Evolutionary conservation across 2,329 filamentous ascomycete genomes (phyloP).

Genomic region (Trichothecium roseum): DNA sequence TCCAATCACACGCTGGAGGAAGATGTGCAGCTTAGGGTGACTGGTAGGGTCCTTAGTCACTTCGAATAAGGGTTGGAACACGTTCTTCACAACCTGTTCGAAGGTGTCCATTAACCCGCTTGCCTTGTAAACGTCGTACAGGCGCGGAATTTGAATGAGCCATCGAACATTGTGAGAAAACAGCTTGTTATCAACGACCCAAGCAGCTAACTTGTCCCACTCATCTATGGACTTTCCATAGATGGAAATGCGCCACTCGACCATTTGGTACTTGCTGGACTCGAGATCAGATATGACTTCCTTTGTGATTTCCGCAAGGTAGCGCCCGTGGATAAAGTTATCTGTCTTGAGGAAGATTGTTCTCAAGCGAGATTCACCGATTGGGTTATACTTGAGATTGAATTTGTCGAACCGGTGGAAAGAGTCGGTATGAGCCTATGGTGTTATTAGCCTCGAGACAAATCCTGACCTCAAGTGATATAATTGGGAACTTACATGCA

Average conservation of each 20-base stretch:
- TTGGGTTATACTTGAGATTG: slow-evolving; percentile 96
- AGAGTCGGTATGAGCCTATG: slow-evolving; percentile 83
- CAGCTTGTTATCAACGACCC: slow-evolving; percentile 96
- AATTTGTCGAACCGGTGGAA: slow-evolving; percentile 99
- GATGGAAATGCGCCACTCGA: slow-evolving; percentile 96
- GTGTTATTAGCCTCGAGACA: slow-evolving; percentile 2
- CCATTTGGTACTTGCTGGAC: slow-evolving; percentile 99
- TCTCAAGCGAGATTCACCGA: slow-evolving; percentile 86
- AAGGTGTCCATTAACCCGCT: slow-evolving; percentile 79
- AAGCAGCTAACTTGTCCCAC: slow-evolving; percentile 95
- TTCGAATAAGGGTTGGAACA: slow-evolving; percentile 91
- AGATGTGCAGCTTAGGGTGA: slow-evolving; percentile 89
- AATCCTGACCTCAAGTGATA: background rate
- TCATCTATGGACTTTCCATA: slow-evolving; percentile 88
- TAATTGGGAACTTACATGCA: slow-evolving; percentile 61
- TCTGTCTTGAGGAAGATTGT: slow-evolving; percentile 99
- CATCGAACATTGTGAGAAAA: slow-evolving; percentile 97
- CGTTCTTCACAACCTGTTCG: slow-evolving; percentile 80
- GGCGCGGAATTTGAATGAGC: slow-evolving; percentile 88
- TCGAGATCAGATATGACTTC: slow-evolving; percentile 96
- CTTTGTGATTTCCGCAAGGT: slow-evolving; percentile 93
- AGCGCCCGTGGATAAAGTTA: slow-evolving; percentile 92
- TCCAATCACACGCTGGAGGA: slow-evolving; percentile 88
- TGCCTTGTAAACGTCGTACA: slow-evolving; percentile 93
- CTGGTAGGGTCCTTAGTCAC: slow-evolving; percentile 78